A percentile compares a stretch with the other conserved stretches of the same genome.
These are phyloP conservation scores for Zasmidium angulare DNA, from an alignment of 2,329 filamentous ascomycete genomes.

Conservation along the genomic window DNA sequence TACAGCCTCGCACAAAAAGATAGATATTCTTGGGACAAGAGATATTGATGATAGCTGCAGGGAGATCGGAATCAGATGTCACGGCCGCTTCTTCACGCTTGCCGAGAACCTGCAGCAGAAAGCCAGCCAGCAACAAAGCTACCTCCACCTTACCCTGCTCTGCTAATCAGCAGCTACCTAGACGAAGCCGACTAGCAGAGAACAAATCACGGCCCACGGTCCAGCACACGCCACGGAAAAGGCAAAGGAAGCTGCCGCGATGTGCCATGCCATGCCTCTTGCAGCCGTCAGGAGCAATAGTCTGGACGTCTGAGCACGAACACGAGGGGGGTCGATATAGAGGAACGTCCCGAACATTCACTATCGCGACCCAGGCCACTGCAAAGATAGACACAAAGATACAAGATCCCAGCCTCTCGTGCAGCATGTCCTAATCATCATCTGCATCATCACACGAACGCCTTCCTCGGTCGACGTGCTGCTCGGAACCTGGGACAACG, in stretches of 20 bases:
- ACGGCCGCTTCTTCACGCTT: not conserved
- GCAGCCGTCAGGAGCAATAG: not conserved
- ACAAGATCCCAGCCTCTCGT: too few species aligned
- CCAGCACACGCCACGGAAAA: not conserved
- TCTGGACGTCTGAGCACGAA: not conserved
- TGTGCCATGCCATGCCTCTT: not conserved
- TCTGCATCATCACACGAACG: too few species aligned
- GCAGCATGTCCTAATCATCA: too few species aligned
- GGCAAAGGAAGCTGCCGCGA: not conserved
- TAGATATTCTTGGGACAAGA: too few species aligned
- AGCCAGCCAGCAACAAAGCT: too few species aligned
- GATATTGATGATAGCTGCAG: not conserved
- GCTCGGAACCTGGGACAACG: not conserved
- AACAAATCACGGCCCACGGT: not conserved
- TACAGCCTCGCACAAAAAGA: not conserved
- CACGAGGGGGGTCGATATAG: not conserved
- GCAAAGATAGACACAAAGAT: not conserved
- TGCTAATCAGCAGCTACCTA: too few species aligned
- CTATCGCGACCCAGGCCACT: not conserved
- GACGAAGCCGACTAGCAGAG: too few species aligned
- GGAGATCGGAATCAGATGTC: not conserved
- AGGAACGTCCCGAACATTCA: not conserved
- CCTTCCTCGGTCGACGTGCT: not conserved
- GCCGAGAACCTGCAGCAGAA: not conserved
- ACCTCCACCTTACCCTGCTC: too few species aligned